These are phyloP conservation scores for Magnolia officinalis DNA, from an alignment of 164 flowering plant genomes.

Conservation along the genomic window DNA sequence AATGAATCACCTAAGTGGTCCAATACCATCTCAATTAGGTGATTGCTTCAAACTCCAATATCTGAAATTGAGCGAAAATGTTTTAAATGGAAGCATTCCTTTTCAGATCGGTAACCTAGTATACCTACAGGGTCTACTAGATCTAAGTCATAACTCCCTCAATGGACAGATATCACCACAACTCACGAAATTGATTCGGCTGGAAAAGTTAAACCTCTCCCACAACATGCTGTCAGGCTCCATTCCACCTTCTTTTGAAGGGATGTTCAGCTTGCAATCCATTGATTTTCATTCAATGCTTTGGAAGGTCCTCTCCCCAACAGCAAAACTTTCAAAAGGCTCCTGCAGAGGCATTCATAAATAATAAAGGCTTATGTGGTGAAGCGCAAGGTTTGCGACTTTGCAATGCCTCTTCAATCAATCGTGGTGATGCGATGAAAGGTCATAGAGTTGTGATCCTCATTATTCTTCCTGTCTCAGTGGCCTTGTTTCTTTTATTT, in stretches of 20 bases:
- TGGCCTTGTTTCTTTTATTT: background rate
- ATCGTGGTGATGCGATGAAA: too few species aligned
- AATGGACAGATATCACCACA: conserved; percentile 64
- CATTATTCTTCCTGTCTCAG: background rate
- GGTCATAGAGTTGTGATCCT: background rate
- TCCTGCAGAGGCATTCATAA: background rate
- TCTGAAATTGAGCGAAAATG: conserved; percentile 49
- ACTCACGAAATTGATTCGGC: conserved; percentile 66
- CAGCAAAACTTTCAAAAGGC: background rate
- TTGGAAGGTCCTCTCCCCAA: conserved; percentile 11
- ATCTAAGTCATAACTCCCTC: conserved; percentile 60
- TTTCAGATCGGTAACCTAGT: conserved; percentile 47
- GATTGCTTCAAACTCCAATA: conserved; percentile 38
- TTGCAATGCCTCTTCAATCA: background rate
- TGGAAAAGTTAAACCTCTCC: conserved; percentile 52
- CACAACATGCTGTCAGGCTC: conserved; percentile 65
- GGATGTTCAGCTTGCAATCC: background rate
- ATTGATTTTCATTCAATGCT: conserved; percentile 10
- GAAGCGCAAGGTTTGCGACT: conserved; percentile 1
- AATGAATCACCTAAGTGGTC: conserved; percentile 50
- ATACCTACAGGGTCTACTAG: conserved; percentile 53
- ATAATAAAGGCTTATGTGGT: conserved; percentile 2
- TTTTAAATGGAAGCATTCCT: conserved; percentile 44
- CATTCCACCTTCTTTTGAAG: conserved; percentile 32
- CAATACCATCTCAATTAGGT: conserved; percentile 50